Evolutionary conservation across 805 yeast species (phyloP), one percentile per base, ranked within the genome.

Genomic region (Ogataea glucozyma): DNA sequence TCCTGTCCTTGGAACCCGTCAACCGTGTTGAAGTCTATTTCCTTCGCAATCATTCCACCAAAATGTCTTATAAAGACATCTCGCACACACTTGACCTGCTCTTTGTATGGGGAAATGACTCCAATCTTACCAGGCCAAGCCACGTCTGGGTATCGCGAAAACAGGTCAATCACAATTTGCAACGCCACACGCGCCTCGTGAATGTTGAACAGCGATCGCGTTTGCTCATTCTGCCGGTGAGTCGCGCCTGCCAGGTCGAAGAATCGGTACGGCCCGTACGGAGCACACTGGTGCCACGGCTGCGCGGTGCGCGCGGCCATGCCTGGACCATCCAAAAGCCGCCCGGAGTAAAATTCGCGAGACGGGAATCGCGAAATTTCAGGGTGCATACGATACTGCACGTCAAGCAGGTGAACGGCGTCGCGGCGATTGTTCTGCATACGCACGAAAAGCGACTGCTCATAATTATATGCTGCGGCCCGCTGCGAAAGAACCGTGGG

Each of bases 1-100:
- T 93, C 99, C 64, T 93, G 98, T 50, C 96, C 97, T 69, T 89
- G 99, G 61, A 90, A 93, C 1, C 98, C 99, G 73, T 93, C 99
- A 47, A 93, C 89, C 0, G 99, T 88, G 58, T 90, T 89, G 66
- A 93, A 89, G 58, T 87, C 95, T 37, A 95, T 79, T 40, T 78
- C 82, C 22, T 76, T 72, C 14, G 75, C 61, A 24, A 91, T 83
- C 3, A 68, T 57, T 2, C 68, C 68, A 9, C 98, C 98, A 56
- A 76, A 85, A 41, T 69, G 68, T 12, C 69, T 67, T 5, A 67
- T 61, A 56, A 93, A 91, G 1, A 72, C 62, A 14, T 73, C 71
- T 49, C 77, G 77, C 44, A 93, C 58, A 2, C 73, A 67, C 26
- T 72, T 56, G 30, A 88, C 79, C 60, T 93, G 99, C 52, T 88